These are phyloP conservation scores for Sporothrix globosa DNA, from an alignment of 2,329 filamentous ascomycete species.

Conservation along the genomic window DNA sequence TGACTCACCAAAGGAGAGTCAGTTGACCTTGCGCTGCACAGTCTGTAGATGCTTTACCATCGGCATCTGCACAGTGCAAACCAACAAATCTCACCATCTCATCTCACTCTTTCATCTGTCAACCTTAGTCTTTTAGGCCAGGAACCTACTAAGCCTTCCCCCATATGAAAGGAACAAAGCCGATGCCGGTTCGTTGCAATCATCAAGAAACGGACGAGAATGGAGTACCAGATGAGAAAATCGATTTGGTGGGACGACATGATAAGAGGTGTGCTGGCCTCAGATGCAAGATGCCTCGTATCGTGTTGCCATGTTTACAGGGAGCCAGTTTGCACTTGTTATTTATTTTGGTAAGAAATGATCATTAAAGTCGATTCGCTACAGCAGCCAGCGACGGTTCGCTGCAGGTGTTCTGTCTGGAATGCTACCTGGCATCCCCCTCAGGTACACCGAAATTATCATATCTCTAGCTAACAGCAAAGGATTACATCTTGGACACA, in stretches of 20 bases:
- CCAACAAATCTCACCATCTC: no score
- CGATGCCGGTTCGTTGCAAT: no score
- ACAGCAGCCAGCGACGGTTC: background rate
- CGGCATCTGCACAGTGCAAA: background rate
- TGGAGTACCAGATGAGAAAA: background rate
- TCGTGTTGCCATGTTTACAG: conserved; percentile 18
- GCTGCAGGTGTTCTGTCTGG: background rate
- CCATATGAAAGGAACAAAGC: background rate
- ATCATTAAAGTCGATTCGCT: background rate
- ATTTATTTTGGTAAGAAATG: background rate
- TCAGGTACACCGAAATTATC: background rate
- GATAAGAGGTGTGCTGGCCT: conserved; percentile 4
- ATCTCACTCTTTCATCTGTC: no score
- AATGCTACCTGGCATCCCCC: background rate
- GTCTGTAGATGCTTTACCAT: background rate
- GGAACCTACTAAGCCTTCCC: no score
- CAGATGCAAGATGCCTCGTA: background rate
- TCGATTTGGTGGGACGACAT: background rate
- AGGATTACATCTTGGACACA: background rate
- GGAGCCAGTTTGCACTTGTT: background rate
- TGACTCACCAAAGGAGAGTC: conserved; percentile 28
- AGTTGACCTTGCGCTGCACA: conserved; percentile 11
- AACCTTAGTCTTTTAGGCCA: background rate
- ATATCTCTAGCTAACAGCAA: background rate
- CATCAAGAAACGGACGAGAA: no score